Conservation (phyloP, 345 rosid species). For the Capsella bursapastoris region DNA sequence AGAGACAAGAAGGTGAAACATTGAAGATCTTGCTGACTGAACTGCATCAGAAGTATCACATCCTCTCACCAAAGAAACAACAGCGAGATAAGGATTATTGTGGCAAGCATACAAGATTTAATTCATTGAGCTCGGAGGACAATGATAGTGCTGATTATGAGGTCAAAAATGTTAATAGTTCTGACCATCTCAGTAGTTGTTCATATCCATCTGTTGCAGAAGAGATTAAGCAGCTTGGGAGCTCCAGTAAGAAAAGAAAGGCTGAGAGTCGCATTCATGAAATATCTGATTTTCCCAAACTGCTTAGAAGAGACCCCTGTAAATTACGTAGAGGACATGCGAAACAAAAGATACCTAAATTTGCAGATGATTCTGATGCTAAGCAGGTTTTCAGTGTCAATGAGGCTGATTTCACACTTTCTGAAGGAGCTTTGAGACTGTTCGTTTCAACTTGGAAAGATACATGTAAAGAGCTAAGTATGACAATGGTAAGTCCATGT, state of each 20-base stretch:
- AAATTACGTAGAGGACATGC: constrained; percentile 47
- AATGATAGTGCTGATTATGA: constrained; percentile 50
- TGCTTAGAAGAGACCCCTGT: constrained; percentile 40
- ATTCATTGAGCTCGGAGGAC: constrained; percentile 69
- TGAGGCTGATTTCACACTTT: constrained; percentile 57
- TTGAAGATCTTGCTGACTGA: constrained; percentile 49
- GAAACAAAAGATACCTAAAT: constrained; percentile 40
- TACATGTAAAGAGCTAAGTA: constrained; percentile 62
- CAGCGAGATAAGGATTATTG: constrained; percentile 56
- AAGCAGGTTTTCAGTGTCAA: constrained; percentile 30
- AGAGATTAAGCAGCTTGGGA: constrained; percentile 70
- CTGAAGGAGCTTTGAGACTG: constrained; percentile 50
- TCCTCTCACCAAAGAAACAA: constrained; percentile 52
- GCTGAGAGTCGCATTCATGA: constrained; percentile 40
- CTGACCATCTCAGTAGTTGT: constrained; percentile 63
- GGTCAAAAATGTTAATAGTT: constrained; percentile 39
- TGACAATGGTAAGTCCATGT: constrained; percentile 56
- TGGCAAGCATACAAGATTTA: constrained; percentile 71
- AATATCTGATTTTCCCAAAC: constrained; percentile 44
- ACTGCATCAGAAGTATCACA: constrained; percentile 50
- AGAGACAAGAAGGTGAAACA: constrained; percentile 51
- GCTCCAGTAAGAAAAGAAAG: constrained; percentile 50
- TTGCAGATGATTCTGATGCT: constrained; percentile 39
- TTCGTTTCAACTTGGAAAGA: constrained; percentile 89
- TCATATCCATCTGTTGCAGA: constrained; percentile 86